Evolutionary conservation across 371 early-diverging fungal species (phyloP), one percentile per base, ranked within the genome.

Genomic region (Cladochytrium tenue): DNA sequence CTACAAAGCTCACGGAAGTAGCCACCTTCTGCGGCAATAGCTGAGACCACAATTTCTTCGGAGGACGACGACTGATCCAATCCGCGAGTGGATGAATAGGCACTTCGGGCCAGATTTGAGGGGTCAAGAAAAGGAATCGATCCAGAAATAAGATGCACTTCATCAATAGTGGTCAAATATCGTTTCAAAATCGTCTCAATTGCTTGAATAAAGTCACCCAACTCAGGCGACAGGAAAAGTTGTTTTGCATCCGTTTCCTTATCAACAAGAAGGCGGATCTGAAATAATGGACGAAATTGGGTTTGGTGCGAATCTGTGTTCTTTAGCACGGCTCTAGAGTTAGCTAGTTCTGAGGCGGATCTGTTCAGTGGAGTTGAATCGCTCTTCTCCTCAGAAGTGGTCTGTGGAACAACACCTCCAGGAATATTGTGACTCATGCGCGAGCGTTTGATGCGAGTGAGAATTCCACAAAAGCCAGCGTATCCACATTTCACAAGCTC

Each of bases 1-100:
- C 76, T 75, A 53, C 76, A 72, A 30, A 73, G 26, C 67, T 78
- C 81, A 32, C 71, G 57, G 36, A 76, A 80, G 68, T 78, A 81
- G 4, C 52, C 69, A 34, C 77, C 74, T 50, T 79, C 76, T 17
- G 64, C 32, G 25, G 80, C 64, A 26, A 81, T 78, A 15, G 55
- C 58, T 4, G 67, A 36, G 7, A 77, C 64, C 34, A 68, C 66
- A 0, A 80, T 73, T 25, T 76, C 78, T 7, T 67, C 67, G 33
- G 64, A 17, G 3, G 30, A 17, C 25, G 43, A 10, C 27, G 55
- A 56, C 13, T 75, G 75, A 30, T 71, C 72, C 33, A 76, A 66
- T 1, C 64, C 66, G 3, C 64, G 51, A 5, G 66, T 64, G 10
- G 73, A 53, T 23, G 68, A 63, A 53, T 71, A 71, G 2, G 75